Conservation (phyloP, 192 early-diverging fungal species). For the Piromyces finnis region DNA sequence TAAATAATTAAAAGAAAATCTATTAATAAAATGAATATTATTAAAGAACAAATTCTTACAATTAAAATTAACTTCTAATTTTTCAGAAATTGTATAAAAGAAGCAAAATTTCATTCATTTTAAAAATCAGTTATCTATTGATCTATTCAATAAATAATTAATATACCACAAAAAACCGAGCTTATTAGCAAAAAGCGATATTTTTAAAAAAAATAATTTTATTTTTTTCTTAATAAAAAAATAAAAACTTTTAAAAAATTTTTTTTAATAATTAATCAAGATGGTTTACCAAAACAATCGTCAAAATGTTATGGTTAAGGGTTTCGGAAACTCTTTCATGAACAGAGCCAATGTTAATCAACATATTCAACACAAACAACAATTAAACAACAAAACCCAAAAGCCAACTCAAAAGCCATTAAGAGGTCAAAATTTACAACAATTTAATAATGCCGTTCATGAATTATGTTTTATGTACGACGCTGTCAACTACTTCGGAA, state of each 20-base stretch:
- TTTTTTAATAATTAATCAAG: background rate
- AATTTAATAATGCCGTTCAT: background rate
- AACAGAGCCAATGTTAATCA: background rate
- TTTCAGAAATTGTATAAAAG: too few relatives aligned
- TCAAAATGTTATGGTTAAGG: background rate
- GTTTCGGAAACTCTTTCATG: background rate
- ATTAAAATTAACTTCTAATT: too few relatives aligned
- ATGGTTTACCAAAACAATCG: background rate
- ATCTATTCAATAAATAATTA: background rate
- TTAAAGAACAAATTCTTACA: too few relatives aligned
- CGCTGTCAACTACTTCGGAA: background rate
- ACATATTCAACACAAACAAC: background rate
- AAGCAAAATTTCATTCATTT: too few relatives aligned
- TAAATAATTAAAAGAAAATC: too few relatives aligned
- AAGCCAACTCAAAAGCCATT: background rate
- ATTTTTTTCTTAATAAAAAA: background rate
- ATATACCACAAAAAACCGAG: background rate
- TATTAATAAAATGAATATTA: too few relatives aligned
- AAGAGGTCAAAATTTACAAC: background rate
- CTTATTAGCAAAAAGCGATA: background rate
- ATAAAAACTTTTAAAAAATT: background rate
- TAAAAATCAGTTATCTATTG: background rate
- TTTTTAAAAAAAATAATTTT: background rate
- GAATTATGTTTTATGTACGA: background rate
- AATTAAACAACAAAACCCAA: background rate